phyloP scores from a whole-genome alignment of 306 rosid genomes.

The Vigna radiata region DNA sequence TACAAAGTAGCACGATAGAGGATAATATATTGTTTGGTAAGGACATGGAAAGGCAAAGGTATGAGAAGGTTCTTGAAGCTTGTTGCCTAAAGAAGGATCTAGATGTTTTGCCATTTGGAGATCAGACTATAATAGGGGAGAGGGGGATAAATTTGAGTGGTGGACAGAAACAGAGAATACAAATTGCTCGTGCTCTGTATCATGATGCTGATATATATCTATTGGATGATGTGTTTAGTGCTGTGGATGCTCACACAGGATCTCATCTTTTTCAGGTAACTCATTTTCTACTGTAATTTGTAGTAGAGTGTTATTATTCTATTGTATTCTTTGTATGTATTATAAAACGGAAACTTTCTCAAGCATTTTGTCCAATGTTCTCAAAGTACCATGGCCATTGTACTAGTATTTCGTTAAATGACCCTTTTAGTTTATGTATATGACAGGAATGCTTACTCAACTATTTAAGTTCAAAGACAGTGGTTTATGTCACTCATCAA shows the following conservation, averaged over 20 bases:
- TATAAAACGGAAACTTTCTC: background rate
- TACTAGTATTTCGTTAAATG: background rate
- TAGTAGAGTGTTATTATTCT: background rate
- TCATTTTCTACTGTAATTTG: background rate
- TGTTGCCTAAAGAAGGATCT: conserved; percentile 71
- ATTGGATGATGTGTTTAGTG: conserved; percentile 82
- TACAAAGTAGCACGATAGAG: conserved; percentile 45
- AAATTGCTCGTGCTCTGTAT: conserved; percentile 74
- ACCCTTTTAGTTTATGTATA: background rate
- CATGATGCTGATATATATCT: conserved; percentile 77
- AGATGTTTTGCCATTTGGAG: conserved; percentile 65
- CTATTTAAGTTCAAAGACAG: conserved; percentile 65
- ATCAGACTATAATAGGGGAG: conserved; percentile 77
- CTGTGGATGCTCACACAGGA: conserved; percentile 85
- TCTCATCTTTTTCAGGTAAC: conserved; percentile 74
- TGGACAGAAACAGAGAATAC: conserved; percentile 46
- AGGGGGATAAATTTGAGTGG: conserved; percentile 17
- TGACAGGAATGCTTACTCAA: conserved; percentile 73
- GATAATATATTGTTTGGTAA: conserved; percentile 53
- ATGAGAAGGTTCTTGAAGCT: conserved; percentile 69
- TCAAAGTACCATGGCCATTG: background rate
- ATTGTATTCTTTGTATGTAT: background rate
- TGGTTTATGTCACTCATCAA: conserved; percentile 83
- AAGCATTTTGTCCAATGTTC: background rate
- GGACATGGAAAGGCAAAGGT: conserved; percentile 68